Base-by-base conservation (phyloP, 805 yeast genomes). In the Cyberlindnera mrakii region DNA sequence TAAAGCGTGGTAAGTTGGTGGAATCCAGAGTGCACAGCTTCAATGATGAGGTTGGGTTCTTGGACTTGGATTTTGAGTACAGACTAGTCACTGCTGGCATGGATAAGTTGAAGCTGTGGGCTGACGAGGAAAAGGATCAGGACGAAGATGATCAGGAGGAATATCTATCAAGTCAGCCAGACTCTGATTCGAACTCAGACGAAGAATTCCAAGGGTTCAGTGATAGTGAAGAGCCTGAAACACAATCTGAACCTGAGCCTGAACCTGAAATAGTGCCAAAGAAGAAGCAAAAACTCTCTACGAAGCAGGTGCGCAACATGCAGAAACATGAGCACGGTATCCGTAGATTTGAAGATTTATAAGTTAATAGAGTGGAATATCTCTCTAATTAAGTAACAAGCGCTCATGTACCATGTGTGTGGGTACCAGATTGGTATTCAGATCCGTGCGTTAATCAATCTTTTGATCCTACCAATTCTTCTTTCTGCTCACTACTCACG, bases 71-170 rank as follows among this genome's bases (percentile, higher is more conserved):
- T 60, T 78, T 60, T 50, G 84, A 83, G 43, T 93, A 88, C 57
- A 74, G 96, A 46, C 66, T 89, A 42, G 77, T 85, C 3, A 80
- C 85, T 59, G 88, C 84, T 6, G 93, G 96, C 17, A 83, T 90
- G 89, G 91, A 85, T 37, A 70, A 73, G 23, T 66, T 91, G 44
- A 83, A 81, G 53, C 68, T 91, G 6, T 91, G 98, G 98, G 68
- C 74, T 10, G 66, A 62, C 23, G 53, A 55, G 2, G 63, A 52
- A 0, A 66, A 62, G 25, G 53, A 55, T 1, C 67, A 57, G 3
- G 68, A 57, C 2, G 66, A 54, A 7, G 66, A 57, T 6, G 62
- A 51, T 6, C 58, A 54, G 6, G 52, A 43, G 11, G 48, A 47
- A 2, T 59, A 47, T 1, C 51, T 39, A 9, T 55, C 39, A 5